Evolutionary conservation across 2,329 filamentous ascomycete genomes (phyloP).

Genomic region (Botrytis sinoallii): DNA sequence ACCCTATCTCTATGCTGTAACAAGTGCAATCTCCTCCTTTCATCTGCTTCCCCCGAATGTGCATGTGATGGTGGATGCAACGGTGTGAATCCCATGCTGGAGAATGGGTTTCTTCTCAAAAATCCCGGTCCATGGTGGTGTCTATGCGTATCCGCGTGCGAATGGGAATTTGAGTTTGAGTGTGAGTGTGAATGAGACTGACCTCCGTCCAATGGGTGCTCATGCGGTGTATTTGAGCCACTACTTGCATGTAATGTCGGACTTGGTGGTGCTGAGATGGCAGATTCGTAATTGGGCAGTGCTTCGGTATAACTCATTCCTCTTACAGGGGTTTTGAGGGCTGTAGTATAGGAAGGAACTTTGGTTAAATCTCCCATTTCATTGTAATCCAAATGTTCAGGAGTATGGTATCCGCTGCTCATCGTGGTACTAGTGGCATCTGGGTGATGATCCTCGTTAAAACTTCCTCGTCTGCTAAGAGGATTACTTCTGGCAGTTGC

Average conservation of each 20-base stretch:
- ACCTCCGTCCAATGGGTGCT: background rate
- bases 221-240: slow-evolving; percentile 20
- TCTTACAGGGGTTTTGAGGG: slow-evolving; percentile 62
- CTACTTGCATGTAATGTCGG: slow-evolving; percentile 28
- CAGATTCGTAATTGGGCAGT: slow-evolving; percentile 67
- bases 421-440: slow-evolving; percentile 42
- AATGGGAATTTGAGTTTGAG: background rate
- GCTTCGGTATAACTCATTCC: slow-evolving; percentile 48
- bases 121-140: slow-evolving; percentile 12
- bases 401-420: slow-evolving; percentile 51
- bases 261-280: slow-evolving; percentile 49
- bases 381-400: slow-evolving; percentile 54
- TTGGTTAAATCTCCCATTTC: slow-evolving; percentile 66
- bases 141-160: slow-evolving; percentile 7
- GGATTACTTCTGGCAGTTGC: slow-evolving; percentile 35
- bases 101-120: slow-evolving; percentile 25
- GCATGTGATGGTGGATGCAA: slow-evolving; percentile 28
- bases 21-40: slow-evolving; percentile 32
- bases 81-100: slow-evolving; percentile 33
- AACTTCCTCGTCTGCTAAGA: slow-evolving; percentile 45
- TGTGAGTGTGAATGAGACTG: background rate
- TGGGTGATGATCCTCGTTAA: slow-evolving; percentile 1
- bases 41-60: slow-evolving; percentile 29
- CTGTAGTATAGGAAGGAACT: slow-evolving; percentile 75
- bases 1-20: slow-evolving; percentile 32